phyloP scores from a whole-genome alignment of 2,329 filamentous ascomycete genomes.

The Torrubiellomyces zombiae region DNA sequence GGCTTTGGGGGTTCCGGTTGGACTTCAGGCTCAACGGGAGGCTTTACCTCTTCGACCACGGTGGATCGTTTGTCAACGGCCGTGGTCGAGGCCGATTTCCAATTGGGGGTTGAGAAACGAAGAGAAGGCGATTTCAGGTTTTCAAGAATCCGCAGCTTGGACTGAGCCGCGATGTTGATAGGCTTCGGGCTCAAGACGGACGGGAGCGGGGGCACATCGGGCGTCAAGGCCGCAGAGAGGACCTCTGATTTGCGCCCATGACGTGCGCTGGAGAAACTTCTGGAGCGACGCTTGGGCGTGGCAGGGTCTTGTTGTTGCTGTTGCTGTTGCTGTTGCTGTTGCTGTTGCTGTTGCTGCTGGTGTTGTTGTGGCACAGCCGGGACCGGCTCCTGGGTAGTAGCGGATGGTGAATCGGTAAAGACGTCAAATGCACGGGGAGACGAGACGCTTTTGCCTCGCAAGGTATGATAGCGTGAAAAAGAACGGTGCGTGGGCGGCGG shows the following conservation, averaged over 20 bases:
- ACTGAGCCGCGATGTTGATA: constrained; percentile 4
- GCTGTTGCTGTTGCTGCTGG: constrained; percentile 6
- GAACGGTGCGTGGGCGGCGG: constrained; percentile 8
- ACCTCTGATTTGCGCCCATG: too few species aligned
- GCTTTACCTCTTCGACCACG: too few species aligned
- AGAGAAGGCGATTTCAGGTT: constrained; percentile 2
- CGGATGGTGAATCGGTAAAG: too few species aligned
- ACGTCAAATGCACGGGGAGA: constrained; percentile 14
- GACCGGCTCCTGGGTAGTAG: too few species aligned
- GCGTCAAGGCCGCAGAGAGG: background rate
- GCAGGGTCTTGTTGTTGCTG: background rate
- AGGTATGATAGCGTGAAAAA: constrained; percentile 15
- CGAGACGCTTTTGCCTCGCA: constrained; percentile 19
- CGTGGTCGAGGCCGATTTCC: constrained; percentile 2
- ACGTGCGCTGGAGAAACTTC: constrained; percentile 6
- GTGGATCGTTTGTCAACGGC: too few species aligned
- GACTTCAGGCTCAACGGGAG: too few species aligned
- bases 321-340: constrained; percentile 2
- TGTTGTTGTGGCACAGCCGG: too few species aligned
- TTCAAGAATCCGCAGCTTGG: constrained; percentile 3
- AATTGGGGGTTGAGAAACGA: background rate
- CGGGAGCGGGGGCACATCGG: constrained; percentile 1
- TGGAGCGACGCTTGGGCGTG: constrained; percentile 5
- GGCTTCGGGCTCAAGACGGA: constrained; percentile 3
- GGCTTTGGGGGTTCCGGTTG: too few species aligned